Base-by-base conservation (phyloP, 805 yeast species). In the Ogataea methanolica region DNA sequence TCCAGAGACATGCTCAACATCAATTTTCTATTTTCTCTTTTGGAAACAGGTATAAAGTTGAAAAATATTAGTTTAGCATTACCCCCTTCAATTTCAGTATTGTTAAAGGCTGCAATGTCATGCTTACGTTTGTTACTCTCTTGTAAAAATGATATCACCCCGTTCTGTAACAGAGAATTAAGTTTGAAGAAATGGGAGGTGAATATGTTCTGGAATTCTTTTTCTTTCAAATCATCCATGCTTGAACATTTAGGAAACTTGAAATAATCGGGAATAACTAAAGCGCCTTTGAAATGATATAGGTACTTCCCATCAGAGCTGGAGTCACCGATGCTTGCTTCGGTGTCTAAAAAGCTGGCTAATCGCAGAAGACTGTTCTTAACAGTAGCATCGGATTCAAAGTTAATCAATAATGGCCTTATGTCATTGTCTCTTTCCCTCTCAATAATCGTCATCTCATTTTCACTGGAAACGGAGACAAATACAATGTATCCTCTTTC, bases 401-500 rank as follows among this genome's bases (percentile, higher is more conserved):
- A 76, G 40, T 75, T 73, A 46, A 88, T 63, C 36, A 79, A 74
- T 46, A 89, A 68, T 39, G 86, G 81, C 53, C 85, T 78, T 46
- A 88, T 76, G 61, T 88, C 96, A 22, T 78, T 76, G 15, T 84
- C 79, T 41, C 82, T 75, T 48, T 85, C 87, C 50, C 70, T 76
- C 50, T 75, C 78, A 42, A 81, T 69, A 45, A 75, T 74, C 53
- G 66, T 69, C 39, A 71, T 61, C 51, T 83, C 88, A 52, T 72
- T 74, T 29, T 82, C 88, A 49, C 75, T 79, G n/a, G 78, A 62
- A n/a, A 82, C 78, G 0, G 95, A 82, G 52, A 88, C 73, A 61
- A 84, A 88, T 3, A 89, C 90, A 33, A 89, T 83, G 60, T 85
- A 88, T 1, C 96, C 96, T 45, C 96, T 71, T 40, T 76, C 75